Conservation (phyloP, 345 rosid species). For the Rhodamnia rubescens region DNA sequence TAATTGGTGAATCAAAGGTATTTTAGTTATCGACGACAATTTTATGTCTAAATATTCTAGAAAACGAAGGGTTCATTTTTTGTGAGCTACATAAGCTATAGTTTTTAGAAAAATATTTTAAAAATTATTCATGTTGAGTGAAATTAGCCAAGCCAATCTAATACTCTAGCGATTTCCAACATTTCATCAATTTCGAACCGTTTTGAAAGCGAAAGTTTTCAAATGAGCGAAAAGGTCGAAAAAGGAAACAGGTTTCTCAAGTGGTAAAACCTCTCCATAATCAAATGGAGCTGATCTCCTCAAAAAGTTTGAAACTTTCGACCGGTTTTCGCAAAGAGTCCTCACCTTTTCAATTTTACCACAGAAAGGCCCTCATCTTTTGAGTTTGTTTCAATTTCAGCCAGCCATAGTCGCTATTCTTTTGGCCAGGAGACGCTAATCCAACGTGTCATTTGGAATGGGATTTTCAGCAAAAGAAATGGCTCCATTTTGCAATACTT, state of each 20-base stretch:
- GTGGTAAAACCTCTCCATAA: background rate
- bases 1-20: background rate
- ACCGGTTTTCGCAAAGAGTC: background rate
- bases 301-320: background rate
- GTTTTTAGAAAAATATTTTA: no score
- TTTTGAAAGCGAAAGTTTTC: background rate
- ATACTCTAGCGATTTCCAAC: background rate
- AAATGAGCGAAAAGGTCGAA: background rate
- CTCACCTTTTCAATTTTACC: background rate
- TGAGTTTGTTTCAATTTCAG: background rate
- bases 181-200: background rate
- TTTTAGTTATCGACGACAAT: background rate
- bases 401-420: background rate
- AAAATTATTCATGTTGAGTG: background rate
- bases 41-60: background rate
- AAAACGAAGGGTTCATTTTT: background rate
- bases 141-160: background rate
- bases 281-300: background rate
- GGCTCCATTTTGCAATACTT: background rate
- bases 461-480: background rate
- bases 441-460: background rate
- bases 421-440: background rate
- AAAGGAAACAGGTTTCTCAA: background rate
- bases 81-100: fast-evolving
- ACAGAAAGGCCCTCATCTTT: background rate